Base-by-base conservation (phyloP, 164 flowering plant genomes). In the Macadamia integrifolia region DNA sequence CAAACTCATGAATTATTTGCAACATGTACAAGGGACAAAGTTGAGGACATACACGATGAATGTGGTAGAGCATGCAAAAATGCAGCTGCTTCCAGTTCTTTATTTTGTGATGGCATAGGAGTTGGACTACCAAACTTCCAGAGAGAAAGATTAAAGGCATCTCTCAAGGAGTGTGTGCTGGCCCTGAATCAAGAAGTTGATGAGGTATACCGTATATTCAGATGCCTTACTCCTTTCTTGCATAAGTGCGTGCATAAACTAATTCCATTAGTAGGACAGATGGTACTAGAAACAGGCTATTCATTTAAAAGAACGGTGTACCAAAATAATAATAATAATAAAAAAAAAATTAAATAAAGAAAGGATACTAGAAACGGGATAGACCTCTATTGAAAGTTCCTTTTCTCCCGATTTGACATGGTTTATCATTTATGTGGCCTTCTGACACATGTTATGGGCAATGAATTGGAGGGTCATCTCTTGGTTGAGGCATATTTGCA, bases 181-280 rank as follows among this genome's bases (percentile, higher is more conserved):
- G 65, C 65, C 61, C 75, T 88, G 59, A 59, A 85, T 9, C 79
- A 75, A 30, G 90, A 87, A 83, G 87, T 88, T 72, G 87, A 91
- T 73, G 88, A 87, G 92, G 93, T 91, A 79, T 18, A 35, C 23
- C 23, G 23, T 23, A 23, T 23, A 42, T 65, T 30, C 48, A 3
- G 48, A 14, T 70, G 42, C 60, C 17, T 42, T 58, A 7, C 32
- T 46, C 30, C 12, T 23, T 29, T 43, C 62, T 9, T 42, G 17
- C n/a, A 30, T 14, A 11, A 13, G 18, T 53, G 13, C 57, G 14
- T 53, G 17, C 57, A 53, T 13, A 17, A 6, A 53, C 18, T 46
- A 46, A 8, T 46, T 3, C 9, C 13, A 46, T 46, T 46, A 8
- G 3, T 46, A 11, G 50, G 40, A 35, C 40, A 35, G 40, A 35